Evolutionary conservation across 78 protist genomes (phyloP).

Genomic region (Dictyostelium capitatum): DNA sequence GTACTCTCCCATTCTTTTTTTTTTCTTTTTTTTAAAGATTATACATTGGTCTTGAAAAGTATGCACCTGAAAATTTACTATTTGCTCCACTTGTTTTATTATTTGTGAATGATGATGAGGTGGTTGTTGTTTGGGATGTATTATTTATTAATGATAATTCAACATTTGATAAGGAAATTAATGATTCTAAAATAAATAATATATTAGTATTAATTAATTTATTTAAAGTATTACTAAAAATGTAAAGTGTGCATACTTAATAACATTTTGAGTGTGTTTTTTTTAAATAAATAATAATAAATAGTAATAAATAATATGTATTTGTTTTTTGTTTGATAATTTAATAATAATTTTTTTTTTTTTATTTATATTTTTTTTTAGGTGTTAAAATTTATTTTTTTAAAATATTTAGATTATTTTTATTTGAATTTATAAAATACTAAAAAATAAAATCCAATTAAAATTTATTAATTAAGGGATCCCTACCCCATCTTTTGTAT

Average conservation of each 20-base stretch:
- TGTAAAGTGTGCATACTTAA: background rate
- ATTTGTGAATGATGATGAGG: background rate
- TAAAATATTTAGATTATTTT: too few species aligned
- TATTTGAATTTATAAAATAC: too few species aligned
- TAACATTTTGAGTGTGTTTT: background rate
- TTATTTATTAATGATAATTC: background rate
- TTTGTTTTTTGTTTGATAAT: background rate
- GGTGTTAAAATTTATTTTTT: too few species aligned
- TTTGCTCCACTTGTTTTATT: background rate
- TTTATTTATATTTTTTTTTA: too few species aligned
- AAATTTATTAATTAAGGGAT: too few species aligned
- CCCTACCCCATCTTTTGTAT: too few species aligned
- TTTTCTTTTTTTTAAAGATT: background rate
- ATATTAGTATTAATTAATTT: background rate
- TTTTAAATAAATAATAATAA: background rate
- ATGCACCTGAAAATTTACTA: background rate
- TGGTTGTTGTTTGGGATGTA: background rate
- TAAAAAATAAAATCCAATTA: too few species aligned
- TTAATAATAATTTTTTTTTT: background rate
- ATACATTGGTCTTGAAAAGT: slow-evolving; percentile 9
- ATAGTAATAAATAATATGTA: background rate
- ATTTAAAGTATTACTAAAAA: background rate
- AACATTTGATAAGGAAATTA: background rate
- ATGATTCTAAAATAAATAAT: background rate
- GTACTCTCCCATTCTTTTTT: too few species aligned